Base-by-base conservation (phyloP, 1,284 basidiomycete species). In the Tranzscheliella williamsii region DNA sequence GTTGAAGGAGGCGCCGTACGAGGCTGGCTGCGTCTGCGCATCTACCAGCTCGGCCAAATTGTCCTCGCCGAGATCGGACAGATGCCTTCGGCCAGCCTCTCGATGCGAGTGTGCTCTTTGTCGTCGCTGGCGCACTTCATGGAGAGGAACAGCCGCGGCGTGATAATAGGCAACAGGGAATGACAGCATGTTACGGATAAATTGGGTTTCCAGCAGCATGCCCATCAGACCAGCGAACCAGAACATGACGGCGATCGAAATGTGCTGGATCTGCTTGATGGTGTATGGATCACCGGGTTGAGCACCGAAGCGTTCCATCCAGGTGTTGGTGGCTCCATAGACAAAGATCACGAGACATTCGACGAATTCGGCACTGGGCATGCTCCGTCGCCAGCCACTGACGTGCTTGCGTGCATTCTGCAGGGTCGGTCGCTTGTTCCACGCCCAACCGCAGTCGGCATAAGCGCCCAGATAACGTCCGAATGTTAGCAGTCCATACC, bases 191-290 rank as follows among this genome's bases (percentile, higher is more conserved):
- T 67, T 41, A 20, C 69, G 55, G 24, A 75, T 50, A 15, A 35
- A 34, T 66, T 83, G 85, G 9, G 88, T 89, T 80, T 97, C 93
- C 50, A 97, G 85, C 13, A 87, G 85, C 85, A 96, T 89, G 4
- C 92, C 93, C 12, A 91, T 79, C 3, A 91, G 81, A 4, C 93
- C 93, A 9, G 89, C 91, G 70, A 92, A 94, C 86, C 90, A 95
- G 80, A 94, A 96, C 91, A 93, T 94, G 69, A 86, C 77, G 8
- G 92, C 92, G 56, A 97, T 96, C 47, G 88, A 86, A 61, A 95
- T 94, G 77, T 97, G 94, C 77, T 97, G 91, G 17, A 96, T 84
- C 77, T 96, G 86, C 79, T 94, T 95, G 38, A 92, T 88, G 2
- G 89, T 89, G 79, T 85, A 95, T 3, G 92, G 90, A 72, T 88